Evolutionary conservation across 805 yeast genomes (phyloP).

Genomic region (Saccharomycodes ludwigii): DNA sequence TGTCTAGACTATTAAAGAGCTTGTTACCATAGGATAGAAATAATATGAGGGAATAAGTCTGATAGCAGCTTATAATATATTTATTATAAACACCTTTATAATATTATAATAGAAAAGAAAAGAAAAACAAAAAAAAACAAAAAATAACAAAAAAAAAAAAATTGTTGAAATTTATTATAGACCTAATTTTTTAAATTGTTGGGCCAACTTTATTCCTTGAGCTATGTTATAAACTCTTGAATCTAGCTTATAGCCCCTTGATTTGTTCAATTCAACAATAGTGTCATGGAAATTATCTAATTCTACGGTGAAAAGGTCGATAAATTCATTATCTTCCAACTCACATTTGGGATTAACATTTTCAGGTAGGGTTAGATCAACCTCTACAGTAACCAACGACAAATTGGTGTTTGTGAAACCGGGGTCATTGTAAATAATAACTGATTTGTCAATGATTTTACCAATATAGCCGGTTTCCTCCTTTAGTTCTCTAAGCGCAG

Average conservation of each 20-base stretch:
- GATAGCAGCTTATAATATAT: no score
- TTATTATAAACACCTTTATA: no score
- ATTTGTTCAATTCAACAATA: conserved; percentile 35
- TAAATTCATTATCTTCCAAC: conserved; percentile 85
- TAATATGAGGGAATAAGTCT: no score
- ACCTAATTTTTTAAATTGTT: conserved; percentile 16
- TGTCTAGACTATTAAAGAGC: no score
- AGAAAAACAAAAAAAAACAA: no score
- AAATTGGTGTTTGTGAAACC: conserved; percentile 86
- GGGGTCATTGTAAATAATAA: conserved; percentile 59
- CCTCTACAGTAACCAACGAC: conserved; percentile 62
- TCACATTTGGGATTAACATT: conserved; percentile 61
- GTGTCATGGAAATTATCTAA: conserved; percentile 42
- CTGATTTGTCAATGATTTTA: conserved; percentile 33
- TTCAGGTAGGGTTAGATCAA: conserved; percentile 55
- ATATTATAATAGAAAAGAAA: no score
- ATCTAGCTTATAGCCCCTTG: conserved; percentile 74
- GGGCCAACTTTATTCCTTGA: conserved; percentile 58
- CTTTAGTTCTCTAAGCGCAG: conserved; percentile 76
- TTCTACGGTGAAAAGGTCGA: conserved; percentile 74
- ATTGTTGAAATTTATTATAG: no score
- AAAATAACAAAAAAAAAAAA: no score
- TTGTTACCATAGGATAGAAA: no score
- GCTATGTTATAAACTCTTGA: conserved; percentile 83
- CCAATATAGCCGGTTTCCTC: conserved; percentile 95